Conservation (phyloP, 768 basidiomycete genomes). For the Cystobasidium tubakii region DNA sequence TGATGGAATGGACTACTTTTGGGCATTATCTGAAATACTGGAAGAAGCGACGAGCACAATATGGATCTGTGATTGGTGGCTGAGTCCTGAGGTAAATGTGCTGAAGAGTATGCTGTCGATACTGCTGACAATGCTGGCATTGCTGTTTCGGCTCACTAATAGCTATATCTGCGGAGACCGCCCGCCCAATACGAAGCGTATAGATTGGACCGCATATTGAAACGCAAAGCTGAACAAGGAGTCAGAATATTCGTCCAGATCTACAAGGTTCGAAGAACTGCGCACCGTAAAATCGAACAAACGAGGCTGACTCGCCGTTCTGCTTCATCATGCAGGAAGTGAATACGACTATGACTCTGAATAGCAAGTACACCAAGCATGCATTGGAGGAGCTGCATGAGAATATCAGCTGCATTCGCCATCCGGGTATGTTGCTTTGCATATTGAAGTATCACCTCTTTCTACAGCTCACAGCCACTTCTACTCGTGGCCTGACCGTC, state of each 20-base stretch:
- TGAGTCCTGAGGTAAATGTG: conserved; percentile 56
- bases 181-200: conserved; percentile 77
- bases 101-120: no score
- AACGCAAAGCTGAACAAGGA: conserved; percentile 83
- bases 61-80: conserved; percentile 66
- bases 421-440: conserved; percentile 70
- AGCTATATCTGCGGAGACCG: conserved; percentile 87
- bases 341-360: conserved; percentile 81
- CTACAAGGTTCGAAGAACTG: conserved; percentile 89
- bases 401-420: conserved; percentile 81
- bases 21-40: conserved; percentile 68
- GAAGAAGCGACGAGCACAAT: conserved; percentile 63
- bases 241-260: conserved; percentile 86
- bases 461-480: background rate
- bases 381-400: conserved; percentile 74
- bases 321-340: conserved; percentile 94
- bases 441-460: background rate
- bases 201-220: conserved; percentile 75
- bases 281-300: no score
- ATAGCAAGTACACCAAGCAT: conserved; percentile 54
- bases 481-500: no score
- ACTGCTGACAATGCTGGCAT: background rate
- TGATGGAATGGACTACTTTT: conserved; percentile 96
- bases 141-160: conserved; percentile 65
- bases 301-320: conserved; percentile 76